Conservation (phyloP, 805 yeast genomes). For the Schizosaccharomyces japonicus region DNA sequence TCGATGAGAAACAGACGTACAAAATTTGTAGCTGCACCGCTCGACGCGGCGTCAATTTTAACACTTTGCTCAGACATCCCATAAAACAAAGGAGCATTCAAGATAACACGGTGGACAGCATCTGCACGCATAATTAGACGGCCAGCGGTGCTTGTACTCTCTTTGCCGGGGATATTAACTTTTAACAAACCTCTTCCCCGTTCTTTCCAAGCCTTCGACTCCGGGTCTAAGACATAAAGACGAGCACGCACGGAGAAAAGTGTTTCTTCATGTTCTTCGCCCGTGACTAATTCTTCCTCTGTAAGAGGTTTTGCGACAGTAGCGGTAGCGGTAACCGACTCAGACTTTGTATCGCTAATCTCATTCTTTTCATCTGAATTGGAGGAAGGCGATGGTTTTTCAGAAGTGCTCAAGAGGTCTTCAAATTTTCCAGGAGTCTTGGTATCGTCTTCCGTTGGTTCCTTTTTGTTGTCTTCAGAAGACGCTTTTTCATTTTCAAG, state of each 20-base stretch:
- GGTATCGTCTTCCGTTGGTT: too few species aligned
- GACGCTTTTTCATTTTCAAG: too few species aligned
- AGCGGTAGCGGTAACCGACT: too few species aligned
- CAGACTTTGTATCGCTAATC: too few species aligned
- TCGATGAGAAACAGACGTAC: not conserved
- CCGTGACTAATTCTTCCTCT: not conserved
- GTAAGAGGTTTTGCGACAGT: too few species aligned
- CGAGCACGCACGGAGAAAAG: not conserved
- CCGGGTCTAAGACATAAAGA: not conserved
- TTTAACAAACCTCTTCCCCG: slow-evolving; percentile 1
- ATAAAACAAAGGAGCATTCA: slow-evolving; percentile 2
- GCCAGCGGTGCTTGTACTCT: not conserved
- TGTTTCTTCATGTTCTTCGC: slow-evolving; percentile 4
- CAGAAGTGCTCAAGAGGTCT: too few species aligned
- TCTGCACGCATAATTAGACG: slow-evolving; percentile 4
- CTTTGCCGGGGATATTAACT: not conserved
- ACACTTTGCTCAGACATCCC: not conserved
- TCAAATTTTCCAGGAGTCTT: too few species aligned
- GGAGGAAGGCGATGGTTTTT: too few species aligned
- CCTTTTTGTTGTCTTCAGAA: too few species aligned
- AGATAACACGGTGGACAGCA: slow-evolving; percentile 5
- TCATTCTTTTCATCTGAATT: too few species aligned
- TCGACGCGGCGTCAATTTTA: not conserved
- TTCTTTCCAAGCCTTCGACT: slow-evolving; percentile 4
- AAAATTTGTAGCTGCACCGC: not conserved